Evolutionary conservation across 345 rosid species (phyloP), one percentile per base, ranked within the genome.

Genomic region (Salix caprea): DNA sequence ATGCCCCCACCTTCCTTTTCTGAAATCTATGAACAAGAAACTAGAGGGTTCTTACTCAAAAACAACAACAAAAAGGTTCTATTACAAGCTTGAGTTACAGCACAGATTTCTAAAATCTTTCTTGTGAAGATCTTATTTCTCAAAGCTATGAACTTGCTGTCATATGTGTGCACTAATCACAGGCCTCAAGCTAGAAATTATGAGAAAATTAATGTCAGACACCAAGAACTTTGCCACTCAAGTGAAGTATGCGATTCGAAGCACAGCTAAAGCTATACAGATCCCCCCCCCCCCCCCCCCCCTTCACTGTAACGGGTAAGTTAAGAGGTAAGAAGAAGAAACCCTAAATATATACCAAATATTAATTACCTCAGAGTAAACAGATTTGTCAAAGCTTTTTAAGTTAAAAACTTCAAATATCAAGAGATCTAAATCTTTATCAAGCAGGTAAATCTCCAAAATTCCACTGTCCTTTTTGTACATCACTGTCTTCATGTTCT

Each of bases 261-360:
- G 28, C 28, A 58, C 23, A 58, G 64, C 28, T n/a, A 58, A 58
- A 58, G 23, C 8, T 58, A n/a, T 58, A 58, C 62, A 58, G 62
- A 54, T 62, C 10, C 77, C 65, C 77, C 15, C 72, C 65, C 10
- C 77, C 65, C 77, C 15, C 72, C 10, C 77, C 65, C 77, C 15
- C 72, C 65, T 48, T 36, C 34, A 54, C 13, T 58, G 65, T 62
- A 56, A 67, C 58, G 21, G 77, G 52, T 26, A 52, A 7, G 67
- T 14, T 24, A 67, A 62, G 37, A 48, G 23, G 64, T 52, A 39
- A 50, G 21, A 58, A 21, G 62, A 64, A 75, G 54, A 82, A n/a
- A 71, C 61, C 65, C 61, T 65, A 16, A 68, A 21, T 67, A 50
- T 65, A 54, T 48, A 65, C 32, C 2, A 34, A 74, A 75, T 12